Base-by-base conservation (phyloP, 495 filamentous ascomycete genomes). In the Penicillium lividum region DNA sequence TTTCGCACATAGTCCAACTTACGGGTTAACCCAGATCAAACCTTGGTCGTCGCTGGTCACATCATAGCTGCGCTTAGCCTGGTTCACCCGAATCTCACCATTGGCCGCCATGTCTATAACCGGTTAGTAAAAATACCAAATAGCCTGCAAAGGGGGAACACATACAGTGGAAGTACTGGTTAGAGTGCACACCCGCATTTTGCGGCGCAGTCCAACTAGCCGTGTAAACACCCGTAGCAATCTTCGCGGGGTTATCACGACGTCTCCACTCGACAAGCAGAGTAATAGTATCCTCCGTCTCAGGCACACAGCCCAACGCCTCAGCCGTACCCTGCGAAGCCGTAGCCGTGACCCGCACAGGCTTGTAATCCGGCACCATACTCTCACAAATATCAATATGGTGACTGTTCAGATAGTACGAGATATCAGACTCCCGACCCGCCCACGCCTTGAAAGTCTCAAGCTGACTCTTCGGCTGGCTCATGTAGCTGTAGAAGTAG, bases 391-490 rank as follows among this genome's bases (percentile, higher is more conserved):
- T 85, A 72, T 97, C 93, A 46, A 97, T 79, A 72, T 96, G 93
- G 75, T 97, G 93, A 55, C 86, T 90, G 79, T 97, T 97, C 10
- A 97, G 82, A 68, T 96, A 97, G 74, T 97, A 97, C 3, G 86
- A 90, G 64, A 97, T 96, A 74, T 97, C 93, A 34, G 86, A 91
- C 65, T 97, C 92, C 52, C 84, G 83, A 48, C 93, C 93, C 0
- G 93, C 93, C 93, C 93, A 97, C 0, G 92, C 90, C 73, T 92
- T 94, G 86, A 97, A 97, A 0, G 93, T 97, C 77, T 95, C 90
- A 6, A 97, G 81, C 75, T 97, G 93, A 18, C 73, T 86, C 70
- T 97, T 97, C 25, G 93, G 93, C 80, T 97, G 93, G 51, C 84
- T 89, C 93, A 97, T 97, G 79, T 97, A 97, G 61, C 84, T 88